These are phyloP conservation scores for Madurella mycetomatis DNA, from an alignment of 2,329 filamentous ascomycete species.

Conservation along the genomic window DNA sequence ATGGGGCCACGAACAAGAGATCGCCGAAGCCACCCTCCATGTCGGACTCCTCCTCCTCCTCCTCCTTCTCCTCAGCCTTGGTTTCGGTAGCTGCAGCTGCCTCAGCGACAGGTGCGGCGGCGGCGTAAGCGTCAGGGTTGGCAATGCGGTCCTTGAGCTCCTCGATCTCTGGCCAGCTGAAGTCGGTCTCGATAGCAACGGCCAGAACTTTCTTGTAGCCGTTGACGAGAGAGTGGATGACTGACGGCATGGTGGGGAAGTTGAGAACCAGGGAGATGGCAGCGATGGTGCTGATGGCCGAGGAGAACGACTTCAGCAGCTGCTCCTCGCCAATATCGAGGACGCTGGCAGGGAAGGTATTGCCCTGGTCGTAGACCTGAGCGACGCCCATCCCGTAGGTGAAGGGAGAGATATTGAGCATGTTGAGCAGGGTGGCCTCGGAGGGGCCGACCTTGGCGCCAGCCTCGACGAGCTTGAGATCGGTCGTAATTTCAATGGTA, in stretches of 20 bases:
- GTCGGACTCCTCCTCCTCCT: slow-evolving; percentile 64
- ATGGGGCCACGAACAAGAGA: slow-evolving; percentile 58
- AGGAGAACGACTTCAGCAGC: slow-evolving; percentile 77
- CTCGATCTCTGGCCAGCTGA: slow-evolving; percentile 92
- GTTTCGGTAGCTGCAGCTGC: slow-evolving; percentile 48
- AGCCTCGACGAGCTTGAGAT: slow-evolving; percentile 96
- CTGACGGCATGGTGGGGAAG: slow-evolving; percentile 93
- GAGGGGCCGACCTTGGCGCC: slow-evolving; percentile 94
- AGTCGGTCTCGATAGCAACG: slow-evolving; percentile 84
- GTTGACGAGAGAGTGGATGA: slow-evolving; percentile 97
- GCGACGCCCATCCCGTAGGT: slow-evolving; percentile 96
- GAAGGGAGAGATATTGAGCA: slow-evolving; percentile 99
- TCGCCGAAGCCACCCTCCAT: slow-evolving; percentile 70
- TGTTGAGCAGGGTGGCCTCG: slow-evolving; percentile 97
- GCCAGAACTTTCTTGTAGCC: slow-evolving; percentile 94
- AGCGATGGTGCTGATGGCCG: slow-evolving; percentile 82
- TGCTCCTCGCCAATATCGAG: slow-evolving; percentile 94
- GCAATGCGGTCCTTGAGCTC: slow-evolving; percentile 99
- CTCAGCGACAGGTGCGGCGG: slow-evolving; percentile 67
- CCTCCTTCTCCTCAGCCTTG: slow-evolving; percentile 57
- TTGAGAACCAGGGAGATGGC: slow-evolving; percentile 85
- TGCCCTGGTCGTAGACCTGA: slow-evolving; percentile 97
- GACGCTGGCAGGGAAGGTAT: slow-evolving; percentile 80
- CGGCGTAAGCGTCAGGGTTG: slow-evolving; percentile 95
- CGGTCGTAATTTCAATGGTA: slow-evolving; percentile 99